phyloP scores from a whole-genome alignment of 202 grass and related monocot genomes.

The Panicum hallii region DNA sequence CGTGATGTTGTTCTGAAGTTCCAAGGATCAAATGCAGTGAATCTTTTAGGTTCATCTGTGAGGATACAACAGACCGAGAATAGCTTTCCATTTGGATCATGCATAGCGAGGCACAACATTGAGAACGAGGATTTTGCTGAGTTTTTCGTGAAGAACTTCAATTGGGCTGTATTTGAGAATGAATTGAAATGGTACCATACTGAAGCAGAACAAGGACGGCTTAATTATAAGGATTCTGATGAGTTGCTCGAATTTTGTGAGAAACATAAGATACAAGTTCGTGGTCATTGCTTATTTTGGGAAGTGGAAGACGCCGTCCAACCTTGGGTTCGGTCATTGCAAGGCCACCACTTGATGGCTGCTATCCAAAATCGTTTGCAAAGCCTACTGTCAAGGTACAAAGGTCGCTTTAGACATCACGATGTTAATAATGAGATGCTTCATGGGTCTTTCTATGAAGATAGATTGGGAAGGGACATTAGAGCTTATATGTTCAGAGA shows the following conservation, averaged over 20 bases:
- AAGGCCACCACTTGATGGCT: conserved; percentile 70
- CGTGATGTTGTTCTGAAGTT: conserved; percentile 80
- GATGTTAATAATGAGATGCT: conserved; percentile 99
- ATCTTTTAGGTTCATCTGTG: conserved; percentile 58
- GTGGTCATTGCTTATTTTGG: conserved; percentile 97
- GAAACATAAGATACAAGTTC: conserved; percentile 77
- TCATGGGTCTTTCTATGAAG: conserved; percentile 97
- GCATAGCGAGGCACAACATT: conserved; percentile 77
- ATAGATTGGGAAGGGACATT: conserved; percentile 85
- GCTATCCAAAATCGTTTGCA: conserved; percentile 73
- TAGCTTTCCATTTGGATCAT: conserved; percentile 91
- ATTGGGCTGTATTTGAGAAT: conserved; percentile 98
- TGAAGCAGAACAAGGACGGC: conserved; percentile 72
- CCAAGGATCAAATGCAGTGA: conserved; percentile 52
- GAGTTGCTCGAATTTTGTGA: conserved; percentile 82
- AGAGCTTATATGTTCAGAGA: conserved; percentile 93
- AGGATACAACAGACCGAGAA: conserved; percentile 77
- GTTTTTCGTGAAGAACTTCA: conserved; percentile 98
- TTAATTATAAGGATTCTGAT: conserved; percentile 95
- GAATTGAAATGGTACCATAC: conserved; percentile 98
- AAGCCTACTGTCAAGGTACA: conserved; percentile 80
- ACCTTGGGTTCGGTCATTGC: conserved; percentile 77
- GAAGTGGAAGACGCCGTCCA: conserved; percentile 90
- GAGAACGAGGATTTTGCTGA: conserved; percentile 86
- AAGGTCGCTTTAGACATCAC: conserved; percentile 86